Conservation (phyloP, 495 filamentous ascomycete genomes). For the Hypoxylon fragiforme region DNA sequence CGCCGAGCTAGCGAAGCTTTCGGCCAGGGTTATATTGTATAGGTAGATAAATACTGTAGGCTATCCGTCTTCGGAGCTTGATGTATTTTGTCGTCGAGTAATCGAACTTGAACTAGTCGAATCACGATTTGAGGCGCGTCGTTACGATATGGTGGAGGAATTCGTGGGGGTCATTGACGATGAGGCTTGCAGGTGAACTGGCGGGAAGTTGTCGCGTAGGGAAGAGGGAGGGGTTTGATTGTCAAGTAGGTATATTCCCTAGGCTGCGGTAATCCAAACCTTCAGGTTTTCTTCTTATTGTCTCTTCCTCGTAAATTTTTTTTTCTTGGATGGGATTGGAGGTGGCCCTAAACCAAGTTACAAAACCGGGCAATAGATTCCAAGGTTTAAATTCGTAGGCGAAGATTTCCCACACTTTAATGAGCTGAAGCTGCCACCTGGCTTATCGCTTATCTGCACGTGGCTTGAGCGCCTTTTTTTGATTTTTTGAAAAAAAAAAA, state of each 20-base stretch:
- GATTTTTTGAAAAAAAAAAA: background rate
- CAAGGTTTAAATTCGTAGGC: constrained; percentile 9
- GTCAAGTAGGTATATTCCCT: constrained; percentile 7
- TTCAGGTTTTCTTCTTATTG: constrained; percentile 17
- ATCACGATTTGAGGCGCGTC: constrained; percentile 12
- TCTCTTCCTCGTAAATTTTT: background rate
- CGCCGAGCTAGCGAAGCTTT: constrained; percentile 40
- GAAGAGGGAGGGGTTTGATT: constrained; percentile 23
- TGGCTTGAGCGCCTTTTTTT: constrained; percentile 2
- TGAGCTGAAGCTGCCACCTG: constrained; percentile 34
- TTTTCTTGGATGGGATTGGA: constrained; percentile 21
- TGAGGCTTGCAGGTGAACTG: constrained; percentile 1
- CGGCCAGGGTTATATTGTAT: constrained; percentile 30
- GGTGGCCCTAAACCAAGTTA: constrained; percentile 23
- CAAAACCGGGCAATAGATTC: constrained; percentile 7
- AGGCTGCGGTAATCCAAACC: constrained; percentile 2
- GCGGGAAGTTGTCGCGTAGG: constrained; percentile 23
- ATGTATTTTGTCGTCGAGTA: background rate
- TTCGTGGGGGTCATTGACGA: constrained; percentile 9
- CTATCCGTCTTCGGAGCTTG: constrained; percentile 13
- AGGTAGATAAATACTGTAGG: background rate
- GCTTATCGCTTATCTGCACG: constrained; percentile 33
- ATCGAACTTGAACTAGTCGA: background rate
- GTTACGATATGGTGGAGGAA: constrained; percentile 15
- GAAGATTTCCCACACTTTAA: constrained; percentile 13